Conservation (phyloP, 139 green algal species). For the Micromonas pusilla region DNA sequence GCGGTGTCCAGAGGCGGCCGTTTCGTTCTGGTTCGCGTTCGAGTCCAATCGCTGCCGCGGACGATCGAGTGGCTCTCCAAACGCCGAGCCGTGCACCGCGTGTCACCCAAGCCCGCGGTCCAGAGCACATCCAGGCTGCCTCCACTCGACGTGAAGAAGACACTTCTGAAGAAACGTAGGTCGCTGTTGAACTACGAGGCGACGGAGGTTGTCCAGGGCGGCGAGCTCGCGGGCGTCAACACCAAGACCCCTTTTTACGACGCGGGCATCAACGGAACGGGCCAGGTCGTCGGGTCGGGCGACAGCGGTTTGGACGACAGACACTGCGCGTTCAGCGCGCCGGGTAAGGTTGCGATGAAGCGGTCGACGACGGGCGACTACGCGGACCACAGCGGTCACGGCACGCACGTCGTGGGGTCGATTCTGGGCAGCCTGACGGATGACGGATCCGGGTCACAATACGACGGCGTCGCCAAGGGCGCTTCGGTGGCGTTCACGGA, state of each 20-base stretch:
- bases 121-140: neutral
- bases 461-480: constrained; percentile 7
- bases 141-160: neutral
- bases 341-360: neutral
- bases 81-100: neutral
- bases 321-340: neutral
- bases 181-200: neutral
- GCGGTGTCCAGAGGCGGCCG: neutral
- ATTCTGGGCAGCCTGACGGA: neutral
- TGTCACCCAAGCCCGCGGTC: neutral
- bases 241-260: neutral
- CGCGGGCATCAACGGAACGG: neutral
- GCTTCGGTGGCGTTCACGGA: constrained; percentile 4
- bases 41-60: neutral
- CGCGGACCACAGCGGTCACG: neutral
- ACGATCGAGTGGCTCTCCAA: neutral
- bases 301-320: neutral
- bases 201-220: neutral
- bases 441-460: neutral
- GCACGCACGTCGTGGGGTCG: constrained; percentile 5
- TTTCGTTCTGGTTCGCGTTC: neutral
- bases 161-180: too few species aligned
- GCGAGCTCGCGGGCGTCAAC: neutral
- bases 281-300: neutral
- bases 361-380: neutral